A percentile compares a stretch with the other conserved stretches of the same genome.
These are phyloP conservation scores for Tylopilus subfusipes DNA, from an alignment of 768 basidiomycete genomes.

Conservation along the genomic window DNA sequence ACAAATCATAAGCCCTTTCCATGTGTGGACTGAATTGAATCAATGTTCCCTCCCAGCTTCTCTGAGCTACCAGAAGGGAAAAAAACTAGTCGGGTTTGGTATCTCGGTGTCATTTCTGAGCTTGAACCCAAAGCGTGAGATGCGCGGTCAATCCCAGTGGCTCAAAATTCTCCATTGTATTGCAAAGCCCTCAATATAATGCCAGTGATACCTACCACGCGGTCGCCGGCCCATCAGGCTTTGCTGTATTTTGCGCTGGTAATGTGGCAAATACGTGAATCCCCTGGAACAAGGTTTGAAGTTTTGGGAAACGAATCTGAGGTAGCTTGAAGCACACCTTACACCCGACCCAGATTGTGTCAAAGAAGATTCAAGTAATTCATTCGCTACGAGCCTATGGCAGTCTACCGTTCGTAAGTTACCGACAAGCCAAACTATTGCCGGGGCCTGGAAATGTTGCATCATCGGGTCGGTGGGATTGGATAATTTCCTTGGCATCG, in stretches of 20 bases:
- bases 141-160: slow-evolving; percentile 2
- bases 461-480: neutral
- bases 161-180: neutral
- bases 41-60: slow-evolving; percentile 1
- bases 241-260: slow-evolving; percentile 1
- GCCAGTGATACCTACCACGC: slow-evolving; percentile 12
- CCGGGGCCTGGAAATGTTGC: neutral
- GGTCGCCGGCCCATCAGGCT: neutral
- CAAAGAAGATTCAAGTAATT: slow-evolving; percentile 23
- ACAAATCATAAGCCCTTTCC: neutral
- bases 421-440: slow-evolving; percentile 8
- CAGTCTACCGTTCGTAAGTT: slow-evolving; percentile 12
- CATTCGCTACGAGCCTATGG: slow-evolving; percentile 19
- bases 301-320: slow-evolving; percentile 3
- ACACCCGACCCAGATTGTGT: slow-evolving; percentile 19
- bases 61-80: neutral
- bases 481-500: neutral
- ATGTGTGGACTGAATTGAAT: slow-evolving; percentile 7
- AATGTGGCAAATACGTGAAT: neutral
- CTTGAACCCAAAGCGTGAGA: slow-evolving; percentile 15
- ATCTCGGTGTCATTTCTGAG: slow-evolving; percentile 8
- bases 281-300: slow-evolving; percentile 21
- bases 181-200: neutral
- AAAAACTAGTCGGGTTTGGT: neutral
- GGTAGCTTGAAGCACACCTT: slow-evolving; percentile 18